Evolutionary conservation across 2,329 filamentous ascomycete genomes (phyloP).

Genomic region (Ophiostoma angusticollis): DNA sequence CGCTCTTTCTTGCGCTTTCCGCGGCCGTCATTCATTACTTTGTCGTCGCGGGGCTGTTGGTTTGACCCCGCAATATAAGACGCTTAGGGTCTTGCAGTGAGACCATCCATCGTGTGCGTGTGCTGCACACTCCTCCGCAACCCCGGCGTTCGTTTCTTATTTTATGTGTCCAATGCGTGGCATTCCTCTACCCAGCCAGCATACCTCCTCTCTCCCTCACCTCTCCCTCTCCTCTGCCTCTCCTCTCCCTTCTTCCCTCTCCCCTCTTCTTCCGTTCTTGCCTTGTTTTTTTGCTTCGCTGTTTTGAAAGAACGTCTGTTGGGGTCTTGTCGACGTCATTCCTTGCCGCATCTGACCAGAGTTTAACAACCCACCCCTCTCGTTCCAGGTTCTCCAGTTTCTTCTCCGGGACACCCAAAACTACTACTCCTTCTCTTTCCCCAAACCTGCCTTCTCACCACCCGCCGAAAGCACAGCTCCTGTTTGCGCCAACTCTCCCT

Average conservation of each 20-base stretch:
- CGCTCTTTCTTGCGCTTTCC: not conserved
- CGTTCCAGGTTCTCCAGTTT: slow-evolving; percentile 27
- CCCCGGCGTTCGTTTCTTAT: no score
- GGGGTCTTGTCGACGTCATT: no score
- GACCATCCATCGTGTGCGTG: no score
- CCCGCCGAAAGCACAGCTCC: slow-evolving; percentile 26
- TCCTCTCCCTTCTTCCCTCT: not conserved
- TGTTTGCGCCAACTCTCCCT: slow-evolving; percentile 44
- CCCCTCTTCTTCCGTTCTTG: not conserved
- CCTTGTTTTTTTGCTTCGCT: not conserved
- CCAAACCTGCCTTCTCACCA: slow-evolving; percentile 28
- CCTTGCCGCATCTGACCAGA: slow-evolving; percentile 3
- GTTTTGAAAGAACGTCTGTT: no score
- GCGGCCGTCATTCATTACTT: not conserved
- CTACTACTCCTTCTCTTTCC: slow-evolving; percentile 23
- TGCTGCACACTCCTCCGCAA: no score
- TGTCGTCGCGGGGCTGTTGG: not conserved
- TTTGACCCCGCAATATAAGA: slow-evolving; percentile 9
- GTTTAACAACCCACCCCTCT: not conserved
- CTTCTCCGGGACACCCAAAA: slow-evolving; percentile 37
- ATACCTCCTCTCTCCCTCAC: no score
- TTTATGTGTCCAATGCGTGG: no score
- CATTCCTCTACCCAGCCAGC: no score
- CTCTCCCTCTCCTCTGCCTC: not conserved
- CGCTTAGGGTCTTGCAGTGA: no score